phyloP scores from a whole-genome alignment of 2,329 filamentous ascomycete species.

The Thermochaetoides dissita region DNA sequence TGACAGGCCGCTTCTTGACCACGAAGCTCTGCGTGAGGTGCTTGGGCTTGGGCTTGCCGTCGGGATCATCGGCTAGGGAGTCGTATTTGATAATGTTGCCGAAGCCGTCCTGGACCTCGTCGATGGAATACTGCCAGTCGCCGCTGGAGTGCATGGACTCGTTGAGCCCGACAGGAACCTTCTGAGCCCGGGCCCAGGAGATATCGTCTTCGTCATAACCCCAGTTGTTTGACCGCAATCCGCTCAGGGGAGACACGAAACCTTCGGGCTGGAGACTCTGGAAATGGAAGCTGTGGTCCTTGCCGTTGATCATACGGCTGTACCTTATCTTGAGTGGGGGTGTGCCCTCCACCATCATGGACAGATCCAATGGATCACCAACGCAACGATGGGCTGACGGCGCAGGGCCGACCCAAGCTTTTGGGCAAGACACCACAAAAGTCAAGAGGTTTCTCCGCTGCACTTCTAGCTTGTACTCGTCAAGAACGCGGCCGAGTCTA shows the following conservation, averaged over 20 bases:
- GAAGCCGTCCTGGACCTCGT: constrained; percentile 82
- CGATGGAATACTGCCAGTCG: constrained; percentile 77
- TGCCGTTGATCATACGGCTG: constrained; percentile 71
- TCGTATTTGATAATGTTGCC: constrained; percentile 75
- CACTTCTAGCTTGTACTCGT: constrained; percentile 88
- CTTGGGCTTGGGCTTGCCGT: constrained; percentile 44
- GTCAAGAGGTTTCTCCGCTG: constrained; percentile 63
- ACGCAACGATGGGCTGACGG: constrained; percentile 58
- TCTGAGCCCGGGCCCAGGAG: constrained; percentile 67
- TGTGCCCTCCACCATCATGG: constrained; percentile 72
- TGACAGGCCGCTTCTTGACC: constrained; percentile 73
- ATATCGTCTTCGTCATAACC: constrained; percentile 49
- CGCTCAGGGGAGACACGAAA: constrained; percentile 61
- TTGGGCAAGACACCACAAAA: constrained; percentile 74
- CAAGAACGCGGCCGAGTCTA: constrained; percentile 68
- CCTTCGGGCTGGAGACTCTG: constrained; percentile 89
- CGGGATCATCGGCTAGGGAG: constrained; percentile 50
- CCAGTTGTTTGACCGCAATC: constrained; percentile 42
- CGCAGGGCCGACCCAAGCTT: constrained; percentile 55
- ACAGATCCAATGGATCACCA: constrained; percentile 75
- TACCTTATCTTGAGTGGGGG: constrained; percentile 89
- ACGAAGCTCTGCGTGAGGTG: constrained; percentile 62
- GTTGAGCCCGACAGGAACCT: constrained; percentile 69
- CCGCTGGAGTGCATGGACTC: constrained; percentile 73
- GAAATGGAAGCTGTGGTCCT: constrained; percentile 73